These are phyloP conservation scores for Candida pseudocylindracea DNA, from an alignment of 1,139 yeast genomes.

Conservation along the genomic window DNA sequence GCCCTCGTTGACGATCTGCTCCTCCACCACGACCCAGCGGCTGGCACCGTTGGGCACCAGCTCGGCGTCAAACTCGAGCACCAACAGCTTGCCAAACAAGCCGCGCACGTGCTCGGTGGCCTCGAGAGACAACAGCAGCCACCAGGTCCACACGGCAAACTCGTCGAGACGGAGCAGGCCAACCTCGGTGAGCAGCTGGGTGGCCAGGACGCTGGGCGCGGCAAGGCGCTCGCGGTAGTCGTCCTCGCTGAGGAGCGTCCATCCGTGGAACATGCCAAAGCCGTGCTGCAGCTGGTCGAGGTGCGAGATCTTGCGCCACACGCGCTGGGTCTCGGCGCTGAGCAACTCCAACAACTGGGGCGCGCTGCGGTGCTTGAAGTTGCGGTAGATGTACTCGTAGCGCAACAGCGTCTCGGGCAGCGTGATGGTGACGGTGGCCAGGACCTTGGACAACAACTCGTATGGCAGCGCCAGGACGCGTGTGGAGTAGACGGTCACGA, in stretches of 20 bases:
- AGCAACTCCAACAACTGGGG: conserved; percentile 38
- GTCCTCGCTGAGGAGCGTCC: conserved; percentile 12
- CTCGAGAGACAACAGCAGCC: conserved; percentile 55
- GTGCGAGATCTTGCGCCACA: conserved; percentile 16
- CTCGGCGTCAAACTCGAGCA: conserved; percentile 19
- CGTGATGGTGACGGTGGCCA: conserved; percentile 46
- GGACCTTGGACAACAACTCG: conserved; percentile 28
- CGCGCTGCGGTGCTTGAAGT: conserved; percentile 38
- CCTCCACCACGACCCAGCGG: too few species aligned
- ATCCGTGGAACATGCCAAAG: conserved; percentile 17
- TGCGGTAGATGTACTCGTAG: conserved; percentile 61
- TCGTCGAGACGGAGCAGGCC: conserved; percentile 57
- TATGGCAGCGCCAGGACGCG: conserved; percentile 26
- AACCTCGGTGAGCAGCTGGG: conserved; percentile 23
- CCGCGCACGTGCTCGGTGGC: conserved; percentile 43
- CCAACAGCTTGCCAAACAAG: conserved; percentile 60
- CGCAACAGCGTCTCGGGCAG: conserved; percentile 49
- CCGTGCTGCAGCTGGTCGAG: conserved; percentile 20
- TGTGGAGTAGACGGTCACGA: conserved; percentile 48
- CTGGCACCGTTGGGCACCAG: too few species aligned
- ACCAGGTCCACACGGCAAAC: conserved; percentile 84
- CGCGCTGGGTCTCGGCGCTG: conserved; percentile 53
- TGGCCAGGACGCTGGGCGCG: conserved; percentile 5
- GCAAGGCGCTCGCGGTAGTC: conserved; percentile 4
- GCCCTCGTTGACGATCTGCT: too few species aligned